Base-by-base conservation (phyloP, 441 rosid genomes). In the Pelargonium myrrhifolium region DNA sequence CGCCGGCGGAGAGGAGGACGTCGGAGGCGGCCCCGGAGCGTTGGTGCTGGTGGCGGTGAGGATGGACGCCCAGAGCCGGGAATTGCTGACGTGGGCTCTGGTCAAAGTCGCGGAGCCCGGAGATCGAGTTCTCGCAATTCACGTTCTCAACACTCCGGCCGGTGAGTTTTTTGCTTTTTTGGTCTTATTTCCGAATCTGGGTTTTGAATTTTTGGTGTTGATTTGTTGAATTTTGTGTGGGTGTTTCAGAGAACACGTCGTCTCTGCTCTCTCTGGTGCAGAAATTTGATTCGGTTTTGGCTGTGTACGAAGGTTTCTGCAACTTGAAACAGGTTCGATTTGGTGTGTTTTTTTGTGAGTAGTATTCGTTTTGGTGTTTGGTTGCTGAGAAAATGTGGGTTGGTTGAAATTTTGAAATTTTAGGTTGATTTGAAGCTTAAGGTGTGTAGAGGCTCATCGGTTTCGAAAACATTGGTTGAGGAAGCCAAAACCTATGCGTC, bases 281-380 rank as follows among this genome's bases (percentile, higher is more conserved):
- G 76, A 81, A 82, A 20, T 89, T 93, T 68, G 99, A 93, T 72
- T 85, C 86, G 24, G 75, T 86, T 75, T 83, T 93, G 53, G 83
- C 87, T 9, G 97, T 85, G 2, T 89, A 87, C 63, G 96, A 93
- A 82, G 95, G 99, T 66, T 90, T 93, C 89, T 93, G 97, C 88
- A 87, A 89, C 78, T 77, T 93, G 76, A 93, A 93, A 65, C 97
- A 88, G 96, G 99, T 80, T 65, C 31, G 6, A 20, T 62, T 3
- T 42, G 11, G 10, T 0, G 49, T 10, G 4, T 51, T 26, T 55
- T 37, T 49, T 1, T 4, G 15, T 11, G 7, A n/a, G 6, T 51
- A 0, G 9, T 21, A 11, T 53, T 9, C 18, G 64, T 15, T 1
- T 18, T 20, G 22, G 6, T 18, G 55, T 71, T 60, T 3, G 37